phyloP scores from a whole-genome alignment of 345 rosid species.

The Odontarrhena argentea region DNA sequence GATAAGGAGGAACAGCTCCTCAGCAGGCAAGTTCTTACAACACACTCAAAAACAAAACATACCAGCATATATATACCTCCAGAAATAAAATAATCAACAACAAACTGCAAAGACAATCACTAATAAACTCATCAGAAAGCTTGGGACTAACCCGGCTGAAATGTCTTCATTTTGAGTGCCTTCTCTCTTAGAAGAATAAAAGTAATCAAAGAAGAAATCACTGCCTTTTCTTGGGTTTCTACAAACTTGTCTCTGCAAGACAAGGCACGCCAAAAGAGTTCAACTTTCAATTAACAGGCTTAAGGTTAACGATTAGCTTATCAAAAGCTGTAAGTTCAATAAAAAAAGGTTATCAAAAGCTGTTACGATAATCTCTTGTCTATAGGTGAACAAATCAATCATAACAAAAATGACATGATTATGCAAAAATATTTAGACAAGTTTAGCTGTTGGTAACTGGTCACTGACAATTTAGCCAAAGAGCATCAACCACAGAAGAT shows the following conservation, averaged over 20 bases:
- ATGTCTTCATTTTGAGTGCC: slow-evolving; percentile 24
- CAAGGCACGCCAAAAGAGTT: not conserved
- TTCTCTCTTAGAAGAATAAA: slow-evolving; percentile 5
- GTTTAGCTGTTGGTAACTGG: not conserved
- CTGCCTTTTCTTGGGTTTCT: not conserved
- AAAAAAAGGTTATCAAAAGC: not conserved
- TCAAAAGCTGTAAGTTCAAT: not conserved
- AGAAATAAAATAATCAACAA: slow-evolving; percentile 3
- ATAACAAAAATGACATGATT: slow-evolving; percentile 4
- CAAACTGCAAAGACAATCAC: slow-evolving; percentile 5
- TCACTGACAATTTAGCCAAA: not conserved
- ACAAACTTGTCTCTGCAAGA: slow-evolving; percentile 16
- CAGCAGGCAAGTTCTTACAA: not conserved
- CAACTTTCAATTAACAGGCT: not conserved
- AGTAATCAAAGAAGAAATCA: slow-evolving; percentile 8
- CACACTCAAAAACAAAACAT: not conserved
- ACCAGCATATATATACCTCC: not conserved
- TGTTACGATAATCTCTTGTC: not conserved
- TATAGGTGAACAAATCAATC: not conserved
- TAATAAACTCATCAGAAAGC: slow-evolving; percentile 18
- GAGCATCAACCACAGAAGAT: not conserved
- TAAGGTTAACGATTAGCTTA: not conserved
- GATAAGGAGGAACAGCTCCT: not conserved
- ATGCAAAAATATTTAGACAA: not conserved
- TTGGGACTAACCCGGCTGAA: slow-evolving; percentile 34